A percentile compares a stretch with the other conserved stretches of the same genome.
Conservation (phyloP, 768 basidiomycete species). For the Mycena maculata region DNA sequence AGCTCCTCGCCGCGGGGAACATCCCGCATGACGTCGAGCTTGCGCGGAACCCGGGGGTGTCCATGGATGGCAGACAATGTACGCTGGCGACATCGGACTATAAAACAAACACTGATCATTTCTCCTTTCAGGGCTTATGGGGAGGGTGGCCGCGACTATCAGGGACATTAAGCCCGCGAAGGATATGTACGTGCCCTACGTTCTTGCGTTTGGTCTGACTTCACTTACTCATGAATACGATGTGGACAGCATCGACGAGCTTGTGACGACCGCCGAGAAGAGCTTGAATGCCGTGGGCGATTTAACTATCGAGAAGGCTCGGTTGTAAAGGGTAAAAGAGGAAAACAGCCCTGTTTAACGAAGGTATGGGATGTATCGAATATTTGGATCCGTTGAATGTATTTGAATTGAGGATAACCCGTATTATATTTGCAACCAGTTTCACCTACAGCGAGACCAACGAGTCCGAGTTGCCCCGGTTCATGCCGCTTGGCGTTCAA, state of each 20-base stretch:
- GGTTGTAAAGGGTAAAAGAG: too few relatives aligned
- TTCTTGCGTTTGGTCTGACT: constrained; percentile 15
- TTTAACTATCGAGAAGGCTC: constrained; percentile 58
- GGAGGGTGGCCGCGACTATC: constrained; percentile 80
- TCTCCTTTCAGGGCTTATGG: constrained; percentile 73
- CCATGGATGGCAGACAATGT: constrained; percentile 70
- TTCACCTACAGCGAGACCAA: too few relatives aligned
- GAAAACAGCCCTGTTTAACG: too few relatives aligned
- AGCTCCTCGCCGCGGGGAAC: constrained; percentile 70
- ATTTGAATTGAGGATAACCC: too few relatives aligned
- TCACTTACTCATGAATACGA: constrained; percentile 46
- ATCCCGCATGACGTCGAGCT: constrained; percentile 84
- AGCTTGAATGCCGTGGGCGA: constrained; percentile 61
- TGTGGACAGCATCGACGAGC: constrained; percentile 88
- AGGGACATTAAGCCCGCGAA: constrained; percentile 87
- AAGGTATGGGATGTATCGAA: too few relatives aligned
- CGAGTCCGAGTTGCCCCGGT: too few relatives aligned
- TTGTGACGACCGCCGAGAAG: constrained; percentile 76
- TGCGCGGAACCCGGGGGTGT: constrained; percentile 73
- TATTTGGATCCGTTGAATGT: too few relatives aligned
- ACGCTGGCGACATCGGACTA: constrained; percentile 38
- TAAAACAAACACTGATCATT: constrained; percentile 2
- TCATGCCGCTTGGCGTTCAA: too few relatives aligned
- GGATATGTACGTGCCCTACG: constrained; percentile 76
- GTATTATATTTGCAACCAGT: too few relatives aligned